Evolutionary conservation across 345 rosid genomes (phyloP), one percentile per base, ranked within the genome.

Genomic region (Nasturtium officinale): DNA sequence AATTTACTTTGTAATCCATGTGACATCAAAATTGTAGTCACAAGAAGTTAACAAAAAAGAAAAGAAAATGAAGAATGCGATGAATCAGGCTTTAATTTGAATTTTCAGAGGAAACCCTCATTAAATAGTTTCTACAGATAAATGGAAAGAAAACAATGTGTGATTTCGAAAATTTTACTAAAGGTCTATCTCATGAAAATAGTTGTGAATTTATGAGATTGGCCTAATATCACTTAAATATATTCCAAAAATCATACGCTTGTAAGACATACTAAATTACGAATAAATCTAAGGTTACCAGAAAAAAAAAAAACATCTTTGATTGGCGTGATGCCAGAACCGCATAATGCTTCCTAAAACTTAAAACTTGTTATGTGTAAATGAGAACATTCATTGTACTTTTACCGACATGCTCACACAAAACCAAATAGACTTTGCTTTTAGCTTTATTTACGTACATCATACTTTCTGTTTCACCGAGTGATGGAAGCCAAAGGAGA

Each of bases 401-500:
- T 32, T 32, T 33, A 10, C 28, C 2, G 15, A 35, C 37, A 13
- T 33, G 25, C 60, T 51, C 55, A 29, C 11, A 45, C 28, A 46
- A 64, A 17, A 51, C 52, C 35, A 33, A 18, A 12, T 53, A 40
- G 17, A 26, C 9, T 4, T 42, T 52, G 68, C 38, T 40, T 52
- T 72, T 37, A 61, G 43, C 62, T 51, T 20, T 53, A 6, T 28
- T 26, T 54, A 53, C 10, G 35, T 32, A 32, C 64, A 43, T 70
- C 47, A 2, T 5, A 4, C 25, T 62, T 10, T 61, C 20, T 32
- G 55, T 45, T 43, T 23, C 56, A 40, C 38, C 10, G 35, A 54
- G 16, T 56, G 15, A 75, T 68, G 79, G 79, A 75, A 61, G 48
- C 63, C 48, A 60, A 59, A 67, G 63, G 38, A 67, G 67, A 38